Base-by-base conservation (phyloP, 805 yeast species). In the Naumovozyma castellii region DNA sequence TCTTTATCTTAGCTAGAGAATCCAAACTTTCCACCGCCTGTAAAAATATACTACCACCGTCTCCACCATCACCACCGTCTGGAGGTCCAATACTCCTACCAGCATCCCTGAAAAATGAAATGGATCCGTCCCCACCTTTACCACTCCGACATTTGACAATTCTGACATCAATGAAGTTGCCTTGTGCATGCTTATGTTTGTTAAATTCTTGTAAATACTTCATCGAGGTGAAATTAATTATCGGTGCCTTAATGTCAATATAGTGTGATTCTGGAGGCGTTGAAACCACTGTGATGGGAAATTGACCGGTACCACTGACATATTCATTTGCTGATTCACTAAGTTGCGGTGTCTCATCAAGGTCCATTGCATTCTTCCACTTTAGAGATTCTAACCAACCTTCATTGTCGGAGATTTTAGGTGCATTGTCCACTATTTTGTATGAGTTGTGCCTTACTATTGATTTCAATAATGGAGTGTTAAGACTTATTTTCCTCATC, bases 21-120 rank as follows among this genome's bases (percentile, higher is more conserved):
- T 78, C 73, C 33, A 84, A 51, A 17, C 83, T 84, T 37, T 75
- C 75, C 1, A 80, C 78, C 2, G 94, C 95, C 55, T 80, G 84
- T 2, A 92, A 75, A 56, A 81, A 90, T 2, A 92, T 72, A 39
- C 80, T 71, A 2, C 98, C 98, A 17, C 98, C 98, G 44, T 70
- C 66, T 3, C 97, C 98, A 22, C 98, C 98, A 63, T 92, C 97
- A 8, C 98, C 98, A n/a, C 98, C 98, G 60, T 88, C 94, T 0
- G 98, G 95, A 0, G 98, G 97, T 0, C 98, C 98, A 15, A 72
- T 71, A 0, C 95, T 71, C 33, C 84, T 64, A 32, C 87, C 84
- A 3, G 95, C 84, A 49, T 86, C 97, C 47, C 96, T 68, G 43
- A 80, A 73, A 61, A 92, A 92, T 0, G 97, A 82, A 0, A 86